Percentiles rank a stretch among this genome's conserved stretches.
Conservation (phyloP, 148 eudicot genomes). For the Chenopodium quinoa region DNA sequence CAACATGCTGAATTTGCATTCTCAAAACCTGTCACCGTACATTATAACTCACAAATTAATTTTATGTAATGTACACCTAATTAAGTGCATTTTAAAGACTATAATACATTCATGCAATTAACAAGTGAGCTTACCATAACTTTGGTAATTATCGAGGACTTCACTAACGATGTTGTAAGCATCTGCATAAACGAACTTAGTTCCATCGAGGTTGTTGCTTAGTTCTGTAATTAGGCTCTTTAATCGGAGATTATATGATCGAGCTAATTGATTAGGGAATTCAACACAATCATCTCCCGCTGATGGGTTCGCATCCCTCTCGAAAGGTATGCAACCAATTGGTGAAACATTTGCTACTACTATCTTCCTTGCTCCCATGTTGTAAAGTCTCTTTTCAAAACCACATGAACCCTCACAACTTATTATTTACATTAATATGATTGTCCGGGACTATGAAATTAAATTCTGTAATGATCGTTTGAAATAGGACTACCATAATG, state of each 20-base stretch:
- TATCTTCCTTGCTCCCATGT: constrained; percentile 76
- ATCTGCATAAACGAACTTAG: constrained; percentile 65
- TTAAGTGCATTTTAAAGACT: too few relatives aligned
- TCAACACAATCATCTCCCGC: constrained; percentile 52
- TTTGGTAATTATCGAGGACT: constrained; percentile 42
- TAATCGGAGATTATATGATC: constrained; percentile 46
- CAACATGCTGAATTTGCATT: constrained; percentile 65
- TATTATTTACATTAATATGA: too few relatives aligned
- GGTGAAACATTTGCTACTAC: constrained; percentile 85
- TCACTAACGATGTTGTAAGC: constrained; percentile 50
- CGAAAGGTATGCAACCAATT: constrained; percentile 83
- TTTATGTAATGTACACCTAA: too few relatives aligned
- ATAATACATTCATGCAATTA: too few relatives aligned
- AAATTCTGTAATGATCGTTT: too few relatives aligned
- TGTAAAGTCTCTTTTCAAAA: constrained; percentile 58
- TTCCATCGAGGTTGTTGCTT: constrained; percentile 36
- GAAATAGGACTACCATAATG: too few relatives aligned
- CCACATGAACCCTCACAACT: neutral
- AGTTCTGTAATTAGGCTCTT: constrained; percentile 51
- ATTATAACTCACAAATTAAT: too few relatives aligned
- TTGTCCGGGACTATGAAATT: too few relatives aligned
- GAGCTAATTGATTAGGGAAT: constrained; percentile 75
- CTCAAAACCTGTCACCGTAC: constrained; percentile 53
- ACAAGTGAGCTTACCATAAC: constrained; percentile 49
- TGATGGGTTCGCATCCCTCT: constrained; percentile 63